Evolutionary conservation across 345 rosid species (phyloP), one percentile per base, ranked within the genome.

Genomic region (Noccaea bulbosa): DNA sequence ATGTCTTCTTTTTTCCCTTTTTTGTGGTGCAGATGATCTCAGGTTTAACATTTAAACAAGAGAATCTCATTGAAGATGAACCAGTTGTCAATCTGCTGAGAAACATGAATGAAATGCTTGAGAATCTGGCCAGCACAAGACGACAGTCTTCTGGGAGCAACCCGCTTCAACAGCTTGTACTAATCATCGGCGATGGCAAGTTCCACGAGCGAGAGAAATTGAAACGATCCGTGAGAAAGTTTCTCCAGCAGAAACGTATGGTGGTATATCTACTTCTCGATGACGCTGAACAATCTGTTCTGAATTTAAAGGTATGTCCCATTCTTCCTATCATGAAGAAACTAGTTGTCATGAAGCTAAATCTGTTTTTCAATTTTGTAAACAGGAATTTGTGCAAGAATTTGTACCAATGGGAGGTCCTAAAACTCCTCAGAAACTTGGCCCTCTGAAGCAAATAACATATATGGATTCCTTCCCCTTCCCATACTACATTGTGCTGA

Each of bases 381-480:
- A 53, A 61, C 65, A 80, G 91, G 94, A 93, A 83, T 75, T 82
- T 87, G 62, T 78, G 30, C 30, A 27, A 27, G 30, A 27, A 27
- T 27, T 27, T 7, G 11, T 56, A 82, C 7, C 77, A 77, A 63
- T 63, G 69, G 62, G 83, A 78, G 40, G 10, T 37, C 9, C 11
- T 37, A 8, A 37, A 8, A 37, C 4, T 37, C 10, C 40, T 37
- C 10, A 37, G 40, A 40, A 77, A 79, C n/a, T 69, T 67, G 4
- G 67, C 7, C 5, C 40, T 84, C 52, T 64, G 14, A 72, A 80
- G 77, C 77, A 82, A 33, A 63, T 87, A 4, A 80, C 77, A 57
- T 89, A 89, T 72, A 77, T 94, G 35, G 93, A 94, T 77, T 91
- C 96, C 10, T 94, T 94, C 70, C 99, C 99, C 15, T 94, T 91